Evolutionary conservation across 1,139 yeast species (phyloP).

Genomic region (Candida tropicalis): DNA sequence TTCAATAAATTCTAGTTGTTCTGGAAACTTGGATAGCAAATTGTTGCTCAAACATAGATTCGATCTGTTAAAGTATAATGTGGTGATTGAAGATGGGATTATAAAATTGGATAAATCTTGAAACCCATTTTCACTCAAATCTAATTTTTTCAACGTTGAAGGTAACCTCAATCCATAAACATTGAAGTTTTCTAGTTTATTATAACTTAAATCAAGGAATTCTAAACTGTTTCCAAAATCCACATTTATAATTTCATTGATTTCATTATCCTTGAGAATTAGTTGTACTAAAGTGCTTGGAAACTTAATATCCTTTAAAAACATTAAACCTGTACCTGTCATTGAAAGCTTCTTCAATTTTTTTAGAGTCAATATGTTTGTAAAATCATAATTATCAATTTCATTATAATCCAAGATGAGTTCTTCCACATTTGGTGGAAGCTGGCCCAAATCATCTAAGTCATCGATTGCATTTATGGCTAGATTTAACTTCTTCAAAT

Average conservation of each 20-base stretch:
- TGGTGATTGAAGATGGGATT: conserved; percentile 41
- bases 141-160: conserved; percentile 13
- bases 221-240: conserved; percentile 18
- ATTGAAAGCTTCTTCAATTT: conserved; percentile 23
- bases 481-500: conserved; percentile 19
- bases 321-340: conserved; percentile 25
- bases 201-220: conserved; percentile 19
- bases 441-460: conserved; percentile 26
- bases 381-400: conserved; percentile 24
- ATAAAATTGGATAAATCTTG: conserved; percentile 34
- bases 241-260: conserved; percentile 19
- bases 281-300: conserved; percentile 21
- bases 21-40: conserved; percentile 5
- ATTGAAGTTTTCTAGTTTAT: conserved; percentile 18
- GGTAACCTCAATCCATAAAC: conserved; percentile 13
- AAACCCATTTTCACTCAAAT: conserved; percentile 20
- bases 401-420: conserved; percentile 26
- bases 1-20: conserved; percentile 1
- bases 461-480: conserved; percentile 27
- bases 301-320: conserved; percentile 20
- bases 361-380: conserved; percentile 21
- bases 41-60: conserved; percentile 5
- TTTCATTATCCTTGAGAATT: conserved; percentile 23
- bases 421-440: conserved; percentile 22
- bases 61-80: conserved; percentile 4